These are phyloP conservation scores for Metschnikowia reukaufii DNA, from an alignment of 805 yeast genomes.

Conservation along the genomic window DNA sequence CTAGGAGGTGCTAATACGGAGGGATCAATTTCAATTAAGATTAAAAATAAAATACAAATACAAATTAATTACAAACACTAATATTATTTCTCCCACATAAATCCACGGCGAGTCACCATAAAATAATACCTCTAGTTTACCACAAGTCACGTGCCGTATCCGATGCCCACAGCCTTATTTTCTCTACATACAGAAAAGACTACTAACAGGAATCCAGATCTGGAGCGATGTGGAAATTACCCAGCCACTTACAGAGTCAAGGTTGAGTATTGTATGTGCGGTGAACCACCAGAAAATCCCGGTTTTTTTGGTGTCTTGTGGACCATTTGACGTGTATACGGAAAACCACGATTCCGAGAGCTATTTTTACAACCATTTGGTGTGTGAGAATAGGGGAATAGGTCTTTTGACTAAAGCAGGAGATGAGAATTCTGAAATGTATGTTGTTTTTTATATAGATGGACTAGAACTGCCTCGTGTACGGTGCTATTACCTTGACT, in stretches of 20 bases:
- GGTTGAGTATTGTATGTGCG: slow-evolving; percentile 6
- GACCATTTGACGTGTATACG: slow-evolving; percentile 20
- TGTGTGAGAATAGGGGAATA: background rate
- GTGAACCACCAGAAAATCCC: slow-evolving; percentile 17
- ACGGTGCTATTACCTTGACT: slow-evolving; percentile 23
- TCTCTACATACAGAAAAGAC: slow-evolving; percentile 11
- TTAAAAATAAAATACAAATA: too few species aligned
- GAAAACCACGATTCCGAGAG: slow-evolving; percentile 13
- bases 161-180: slow-evolving; percentile 14
- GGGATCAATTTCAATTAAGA: too few species aligned
- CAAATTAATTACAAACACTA: background rate
- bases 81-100: background rate
- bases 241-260: background rate
- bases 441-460: slow-evolving; percentile 29
- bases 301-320: slow-evolving; percentile 16
- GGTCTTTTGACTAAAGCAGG: slow-evolving; percentile 15
- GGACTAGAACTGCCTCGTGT: slow-evolving; percentile 9
- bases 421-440: slow-evolving; percentile 9
- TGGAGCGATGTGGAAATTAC: slow-evolving; percentile 10
- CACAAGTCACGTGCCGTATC: background rate
- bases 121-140: background rate
- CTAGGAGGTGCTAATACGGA: too few species aligned
- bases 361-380: slow-evolving; percentile 13
- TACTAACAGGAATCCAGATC: slow-evolving; percentile 17
- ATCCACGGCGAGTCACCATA: background rate